These are phyloP conservation scores for Plantago major DNA, from an alignment of 257 asterid genomes.

Conservation along the genomic window DNA sequence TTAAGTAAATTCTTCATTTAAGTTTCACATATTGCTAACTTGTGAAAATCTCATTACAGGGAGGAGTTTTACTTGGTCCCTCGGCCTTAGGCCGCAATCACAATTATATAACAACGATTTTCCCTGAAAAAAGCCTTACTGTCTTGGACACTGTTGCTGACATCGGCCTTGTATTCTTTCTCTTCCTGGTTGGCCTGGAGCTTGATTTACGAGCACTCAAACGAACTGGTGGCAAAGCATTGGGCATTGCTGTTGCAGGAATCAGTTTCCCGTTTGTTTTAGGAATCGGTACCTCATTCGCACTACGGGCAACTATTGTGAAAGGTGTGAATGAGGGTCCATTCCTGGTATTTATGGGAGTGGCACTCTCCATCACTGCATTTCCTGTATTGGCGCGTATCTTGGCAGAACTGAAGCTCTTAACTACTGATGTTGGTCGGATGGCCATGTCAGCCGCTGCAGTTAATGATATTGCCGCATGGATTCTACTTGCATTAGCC, in stretches of 20 bases:
- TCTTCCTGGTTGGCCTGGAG: constrained; percentile 74
- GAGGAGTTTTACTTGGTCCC: constrained; percentile 83
- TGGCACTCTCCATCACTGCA: constrained; percentile 83
- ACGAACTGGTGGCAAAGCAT: constrained; percentile 56
- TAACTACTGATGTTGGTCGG: constrained; percentile 71
- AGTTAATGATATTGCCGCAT: constrained; percentile 76
- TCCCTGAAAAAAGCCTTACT: constrained; percentile 60
- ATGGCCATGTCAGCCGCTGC: constrained; percentile 92
- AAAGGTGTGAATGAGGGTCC: constrained; percentile 38
- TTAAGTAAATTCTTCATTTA: no score
- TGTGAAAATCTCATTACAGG: constrained; percentile 32
- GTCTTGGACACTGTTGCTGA: constrained; percentile 78
- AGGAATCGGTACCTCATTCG: constrained; percentile 72
- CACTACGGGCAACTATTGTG: constrained; percentile 41
- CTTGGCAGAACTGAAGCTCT: constrained; percentile 70
- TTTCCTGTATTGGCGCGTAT: constrained; percentile 87
- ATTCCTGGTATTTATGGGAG: constrained; percentile 77
- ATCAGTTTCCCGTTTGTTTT: constrained; percentile 57
- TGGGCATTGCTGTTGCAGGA: constrained; percentile 73
- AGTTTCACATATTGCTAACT: background rate
- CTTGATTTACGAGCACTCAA: constrained; percentile 43
- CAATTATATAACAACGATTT: constrained; percentile 45
- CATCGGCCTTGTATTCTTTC: constrained; percentile 71
- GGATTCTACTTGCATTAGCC: constrained; percentile 76
- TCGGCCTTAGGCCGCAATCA: constrained; percentile 67